phyloP scores from a whole-genome alignment of 306 rosid species.

The Prunus campanulata region DNA sequence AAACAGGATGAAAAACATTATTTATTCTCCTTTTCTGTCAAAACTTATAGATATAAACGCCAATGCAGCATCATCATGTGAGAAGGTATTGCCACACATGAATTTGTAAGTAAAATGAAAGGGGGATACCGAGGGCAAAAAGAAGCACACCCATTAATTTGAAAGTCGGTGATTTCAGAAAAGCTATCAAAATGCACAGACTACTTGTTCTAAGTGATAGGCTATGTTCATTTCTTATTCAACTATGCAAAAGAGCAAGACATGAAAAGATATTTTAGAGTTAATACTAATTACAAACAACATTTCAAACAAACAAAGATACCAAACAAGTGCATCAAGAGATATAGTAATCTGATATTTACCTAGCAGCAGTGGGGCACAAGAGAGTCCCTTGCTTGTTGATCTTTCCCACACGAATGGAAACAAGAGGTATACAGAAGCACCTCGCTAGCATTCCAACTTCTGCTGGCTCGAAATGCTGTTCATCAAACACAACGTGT shows the following conservation, averaged over 20 bases:
- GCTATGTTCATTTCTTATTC: not conserved
- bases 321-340: conserved; percentile 4
- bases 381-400: conserved; percentile 63
- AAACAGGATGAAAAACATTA: not conserved
- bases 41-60: no score
- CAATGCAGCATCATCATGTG: not conserved
- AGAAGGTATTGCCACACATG: not conserved
- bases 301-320: not conserved
- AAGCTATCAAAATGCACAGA: not conserved
- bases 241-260: not conserved
- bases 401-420: conserved; percentile 85
- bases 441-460: conserved; percentile 97
- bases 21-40: not conserved
- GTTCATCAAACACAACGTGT: conserved; percentile 18
- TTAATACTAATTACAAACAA: not conserved
- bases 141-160: not conserved
- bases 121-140: not conserved
- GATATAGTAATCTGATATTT: conserved; percentile 12
- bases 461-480: conserved; percentile 97
- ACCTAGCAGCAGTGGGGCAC: conserved; percentile 74
- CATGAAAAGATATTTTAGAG: not conserved
- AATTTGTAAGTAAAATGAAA: not conserved
- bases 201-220: not conserved
- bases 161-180: not conserved
- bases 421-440: conserved; percentile 94